Conservation (phyloP, 2,329 filamentous ascomycete genomes). For the Penicillium sp. region DNA sequence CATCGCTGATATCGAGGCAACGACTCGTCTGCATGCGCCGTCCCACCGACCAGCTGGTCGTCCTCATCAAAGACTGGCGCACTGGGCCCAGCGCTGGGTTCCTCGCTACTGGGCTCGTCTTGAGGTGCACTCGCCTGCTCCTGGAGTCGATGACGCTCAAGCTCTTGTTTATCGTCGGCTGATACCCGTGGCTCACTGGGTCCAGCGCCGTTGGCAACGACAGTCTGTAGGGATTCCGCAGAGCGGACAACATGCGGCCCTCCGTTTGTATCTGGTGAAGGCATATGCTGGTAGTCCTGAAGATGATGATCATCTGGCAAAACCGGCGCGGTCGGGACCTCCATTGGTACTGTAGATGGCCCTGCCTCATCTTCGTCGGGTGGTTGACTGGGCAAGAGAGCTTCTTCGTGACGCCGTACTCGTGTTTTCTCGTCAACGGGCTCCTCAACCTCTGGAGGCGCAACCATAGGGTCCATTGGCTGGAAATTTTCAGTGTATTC, state of each 20-base stretch:
- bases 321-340: conserved; percentile 46
- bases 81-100: conserved; percentile 43
- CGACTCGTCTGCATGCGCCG: conserved; percentile 39
- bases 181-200: conserved; percentile 34
- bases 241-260: conserved; percentile 27
- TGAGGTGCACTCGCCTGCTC: conserved; percentile 61
- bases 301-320: conserved; percentile 53
- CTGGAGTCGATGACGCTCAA: conserved; percentile 65
- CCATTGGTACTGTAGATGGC: conserved; percentile 43
- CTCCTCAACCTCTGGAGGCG: conserved; percentile 56
- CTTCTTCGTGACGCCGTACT: conserved; percentile 71
- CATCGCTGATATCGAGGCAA: conserved; percentile 47
- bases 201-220: conserved; percentile 36
- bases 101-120: conserved; percentile 21
- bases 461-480: conserved; percentile 24
- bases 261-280: conserved; percentile 20
- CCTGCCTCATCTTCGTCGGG: conserved; percentile 49
- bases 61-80: conserved; percentile 61
- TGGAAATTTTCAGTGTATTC: conserved; percentile 26
- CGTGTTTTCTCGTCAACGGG: conserved; percentile 77
- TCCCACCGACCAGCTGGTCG: conserved; percentile 44
- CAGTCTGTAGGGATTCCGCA: conserved; percentile 32
- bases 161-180: conserved; percentile 74
- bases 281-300: conserved; percentile 44
- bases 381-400: conserved; percentile 77